These are phyloP conservation scores for Cyanophora paradoxa DNA, from an alignment of 78 protist species.

Conservation along the genomic window DNA sequence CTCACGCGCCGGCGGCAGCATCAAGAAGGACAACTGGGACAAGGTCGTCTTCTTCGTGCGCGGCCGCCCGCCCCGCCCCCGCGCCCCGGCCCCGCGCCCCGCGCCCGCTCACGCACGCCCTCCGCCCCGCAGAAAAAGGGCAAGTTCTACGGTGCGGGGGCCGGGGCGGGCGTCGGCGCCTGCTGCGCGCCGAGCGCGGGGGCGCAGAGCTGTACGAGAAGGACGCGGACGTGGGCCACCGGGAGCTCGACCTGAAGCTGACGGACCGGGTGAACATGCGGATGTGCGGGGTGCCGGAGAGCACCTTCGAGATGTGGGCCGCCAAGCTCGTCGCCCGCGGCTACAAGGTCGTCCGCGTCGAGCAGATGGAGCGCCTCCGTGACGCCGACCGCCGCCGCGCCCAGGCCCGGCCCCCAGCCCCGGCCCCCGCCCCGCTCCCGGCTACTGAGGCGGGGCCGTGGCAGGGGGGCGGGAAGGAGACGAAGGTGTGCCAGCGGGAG, in stretches of 20 bases:
- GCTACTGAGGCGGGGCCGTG: too few relatives aligned
- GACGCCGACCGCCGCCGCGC: slow-evolving; percentile 16
- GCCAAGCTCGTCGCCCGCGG: slow-evolving; percentile 2
- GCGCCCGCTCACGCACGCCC: too few relatives aligned
- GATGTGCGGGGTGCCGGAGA: slow-evolving; percentile 47
- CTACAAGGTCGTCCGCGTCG: slow-evolving; percentile 13
- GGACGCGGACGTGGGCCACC: slow-evolving; percentile 36
- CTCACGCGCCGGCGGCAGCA: too few relatives aligned
- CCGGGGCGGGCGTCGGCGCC: neutral
- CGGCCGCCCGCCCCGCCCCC: too few relatives aligned
- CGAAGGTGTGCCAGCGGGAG: slow-evolving; percentile 11
- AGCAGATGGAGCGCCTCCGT: slow-evolving; percentile 31
- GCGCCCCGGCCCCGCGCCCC: too few relatives aligned
- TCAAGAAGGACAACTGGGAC: slow-evolving; percentile 17
- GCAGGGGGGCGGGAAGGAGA: too few relatives aligned
- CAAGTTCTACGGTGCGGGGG: neutral
- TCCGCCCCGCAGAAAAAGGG: too few relatives aligned
- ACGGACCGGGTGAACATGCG: slow-evolving; percentile 33
- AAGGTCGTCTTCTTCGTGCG: slow-evolving; percentile 27
- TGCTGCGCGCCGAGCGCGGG: slow-evolving; percentile 39
- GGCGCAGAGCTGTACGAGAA: slow-evolving; percentile 40
- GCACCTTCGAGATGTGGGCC: neutral
- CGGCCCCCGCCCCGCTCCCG: too few relatives aligned
- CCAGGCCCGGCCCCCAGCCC: too few relatives aligned
- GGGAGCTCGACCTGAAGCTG: slow-evolving; percentile 30